Evolutionary conservation across 768 basidiomycete species (phyloP).

Genomic region (Collybia nuda): DNA sequence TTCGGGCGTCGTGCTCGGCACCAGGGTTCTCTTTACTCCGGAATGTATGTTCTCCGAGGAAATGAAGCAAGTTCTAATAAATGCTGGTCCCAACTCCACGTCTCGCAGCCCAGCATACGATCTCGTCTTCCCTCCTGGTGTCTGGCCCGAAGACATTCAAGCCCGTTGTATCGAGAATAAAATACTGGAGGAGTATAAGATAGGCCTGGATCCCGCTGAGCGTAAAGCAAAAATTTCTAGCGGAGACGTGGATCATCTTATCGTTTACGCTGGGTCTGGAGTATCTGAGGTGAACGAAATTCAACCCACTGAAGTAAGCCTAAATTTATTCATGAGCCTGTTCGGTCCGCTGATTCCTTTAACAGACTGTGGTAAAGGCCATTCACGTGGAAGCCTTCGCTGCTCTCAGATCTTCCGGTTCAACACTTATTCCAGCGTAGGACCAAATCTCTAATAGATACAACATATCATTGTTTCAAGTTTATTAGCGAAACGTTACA

Average conservation of each 20-base stretch:
- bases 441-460: too few species aligned
- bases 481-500: too few species aligned
- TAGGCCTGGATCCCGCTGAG: background rate
- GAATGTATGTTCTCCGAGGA: constrained; percentile 38
- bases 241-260: constrained; percentile 15
- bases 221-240: background rate
- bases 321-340: too few species aligned
- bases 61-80: constrained; percentile 37
- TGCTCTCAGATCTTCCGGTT: too few species aligned
- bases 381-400: too few species aligned
- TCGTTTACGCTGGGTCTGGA: constrained; percentile 45
- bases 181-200: constrained; percentile 23
- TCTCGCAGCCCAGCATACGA: constrained; percentile 42
- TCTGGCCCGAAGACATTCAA: constrained; percentile 40
- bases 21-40: constrained; percentile 45
- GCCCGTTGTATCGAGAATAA: constrained; percentile 41
- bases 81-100: constrained; percentile 30
- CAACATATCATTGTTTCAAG: too few species aligned
- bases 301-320: too few species aligned
- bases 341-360: too few species aligned
- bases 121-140: constrained; percentile 28
- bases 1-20: constrained; percentile 44
- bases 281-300: constrained; percentile 25
- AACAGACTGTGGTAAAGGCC: too few species aligned
- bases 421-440: too few species aligned